Evolutionary conservation across 208 protist species (phyloP), one percentile per base, ranked within the genome.

Genomic region (Acanthamoeba royreba): DNA sequence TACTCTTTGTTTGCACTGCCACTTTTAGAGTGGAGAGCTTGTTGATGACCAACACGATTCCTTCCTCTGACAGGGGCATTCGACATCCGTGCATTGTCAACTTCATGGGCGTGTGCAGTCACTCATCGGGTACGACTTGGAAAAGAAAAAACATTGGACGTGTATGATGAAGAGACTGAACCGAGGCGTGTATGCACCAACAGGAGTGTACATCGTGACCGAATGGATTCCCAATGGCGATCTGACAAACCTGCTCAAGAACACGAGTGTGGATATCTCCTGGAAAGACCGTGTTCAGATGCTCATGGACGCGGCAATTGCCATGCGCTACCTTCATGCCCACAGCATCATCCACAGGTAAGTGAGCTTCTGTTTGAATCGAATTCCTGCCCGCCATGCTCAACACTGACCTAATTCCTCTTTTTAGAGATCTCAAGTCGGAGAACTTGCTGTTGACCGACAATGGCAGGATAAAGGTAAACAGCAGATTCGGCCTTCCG

Each of bases 321-420:
- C 77, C 77, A 86, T 86, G 77, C 45, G 45, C 77, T 86, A 86
- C 31, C 77, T 86, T 40, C 77, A 86, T 45, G 77, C 77, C 17
- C 77, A 86, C 77, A 53, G 46, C 19, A 86, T 86, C 77, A 86
- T 86, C 46, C 77, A 86, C 77, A 86, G 77, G 77, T 86, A n/a
- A n/a, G n/a, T n/a, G n/a, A n/a, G n/a, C n/a, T 61, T 28, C 25
- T 61, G 17, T 25, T 61, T 61, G 52, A 28, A 17, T 61, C 17
- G 52, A 61, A 61, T 25, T 61, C 25, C 52, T 61, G 17, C 25
- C 5, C n/a, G 35, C 25, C 8, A 38, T 77, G 35, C 35, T 45
- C 66, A 77, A 5, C 31, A 17, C 13, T 63, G 7, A 63, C 53
- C 31, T 9, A 45, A 38, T 28, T 4, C 45, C n/a, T 2, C 38